Conservation (phyloP, 768 basidiomycete genomes). For the Tulasnella sp. region DNA sequence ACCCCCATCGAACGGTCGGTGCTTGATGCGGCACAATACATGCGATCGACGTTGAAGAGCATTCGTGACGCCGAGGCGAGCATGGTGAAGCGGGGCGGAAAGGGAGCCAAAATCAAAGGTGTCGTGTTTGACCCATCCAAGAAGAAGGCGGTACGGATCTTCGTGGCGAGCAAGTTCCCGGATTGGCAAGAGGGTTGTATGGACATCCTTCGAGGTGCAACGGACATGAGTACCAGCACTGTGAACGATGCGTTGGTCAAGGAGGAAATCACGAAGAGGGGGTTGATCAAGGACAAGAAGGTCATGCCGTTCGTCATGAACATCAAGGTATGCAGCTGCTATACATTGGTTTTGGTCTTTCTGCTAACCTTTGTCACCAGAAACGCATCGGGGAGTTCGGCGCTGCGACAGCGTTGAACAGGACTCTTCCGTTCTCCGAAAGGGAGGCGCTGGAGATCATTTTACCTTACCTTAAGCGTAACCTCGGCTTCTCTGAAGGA, state of each 20-base stretch:
- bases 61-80: conserved; percentile 79
- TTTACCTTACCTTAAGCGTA: conserved; percentile 67
- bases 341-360: neutral
- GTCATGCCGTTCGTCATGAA: conserved; percentile 88
- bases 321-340: conserved; percentile 64
- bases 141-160: conserved; percentile 74
- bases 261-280: conserved; percentile 49
- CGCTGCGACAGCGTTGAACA: conserved; percentile 64
- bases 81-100: conserved; percentile 66
- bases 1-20: conserved; percentile 47
- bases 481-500: conserved; percentile 55
- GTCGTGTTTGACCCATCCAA: conserved; percentile 62
- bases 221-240: conserved; percentile 40
- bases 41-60: conserved; percentile 81
- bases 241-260: conserved; percentile 78
- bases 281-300: conserved; percentile 89
- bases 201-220: conserved; percentile 57
- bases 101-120: conserved; percentile 52
- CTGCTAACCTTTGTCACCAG: conserved; percentile 29
- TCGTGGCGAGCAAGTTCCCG: conserved; percentile 81
- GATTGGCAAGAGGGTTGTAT: conserved; percentile 87
- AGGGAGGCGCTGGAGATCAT: conserved; percentile 54
- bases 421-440: conserved; percentile 76
- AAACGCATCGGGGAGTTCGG: conserved; percentile 74
- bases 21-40: conserved; percentile 68